These are phyloP conservation scores for Barnettozyma salicaria DNA, from an alignment of 805 yeast species.

Conservation along the genomic window DNA sequence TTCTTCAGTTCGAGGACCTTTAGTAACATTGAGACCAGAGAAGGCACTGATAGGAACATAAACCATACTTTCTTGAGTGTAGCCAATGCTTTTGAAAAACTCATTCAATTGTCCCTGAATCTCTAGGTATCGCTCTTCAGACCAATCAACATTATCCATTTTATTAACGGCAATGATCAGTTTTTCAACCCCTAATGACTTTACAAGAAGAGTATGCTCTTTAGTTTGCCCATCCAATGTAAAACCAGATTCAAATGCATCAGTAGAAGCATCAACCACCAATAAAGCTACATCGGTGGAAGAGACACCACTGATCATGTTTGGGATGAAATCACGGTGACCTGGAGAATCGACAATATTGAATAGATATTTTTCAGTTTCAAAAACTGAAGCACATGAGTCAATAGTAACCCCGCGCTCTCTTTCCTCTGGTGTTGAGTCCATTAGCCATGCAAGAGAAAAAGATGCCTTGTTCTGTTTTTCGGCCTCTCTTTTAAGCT, in stretches of 20 bases:
- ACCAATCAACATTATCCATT: constrained; percentile 93
- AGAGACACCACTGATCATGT: constrained; percentile 93
- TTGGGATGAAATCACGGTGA: constrained; percentile 94
- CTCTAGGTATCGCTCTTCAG: constrained; percentile 73
- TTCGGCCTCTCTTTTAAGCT: constrained; percentile 96
- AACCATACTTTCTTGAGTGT: constrained; percentile 74
- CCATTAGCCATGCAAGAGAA: constrained; percentile 97
- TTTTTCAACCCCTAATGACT: constrained; percentile 83
- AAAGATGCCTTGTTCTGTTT: constrained; percentile 96
- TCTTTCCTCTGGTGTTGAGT: constrained; percentile 93
- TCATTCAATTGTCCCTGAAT: constrained; percentile 69
- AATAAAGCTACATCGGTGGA: constrained; percentile 91
- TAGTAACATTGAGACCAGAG: constrained; percentile 88
- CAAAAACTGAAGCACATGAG: constrained; percentile 89
- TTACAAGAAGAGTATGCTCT: constrained; percentile 89
- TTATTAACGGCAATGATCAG: constrained; percentile 88
- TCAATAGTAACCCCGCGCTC: constrained; percentile 96
- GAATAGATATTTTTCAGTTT: constrained; percentile 83
- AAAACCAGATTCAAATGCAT: constrained; percentile 95
- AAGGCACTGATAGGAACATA: constrained; percentile 92
- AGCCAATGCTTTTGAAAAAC: constrained; percentile 61
- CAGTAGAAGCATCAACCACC: constrained; percentile 87
- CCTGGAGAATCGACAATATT: constrained; percentile 95
- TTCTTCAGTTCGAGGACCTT: constrained; percentile 70
- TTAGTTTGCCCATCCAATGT: constrained; percentile 93